Conservation (phyloP, 75 land plant species). For the Pinus taeda region DNA sequence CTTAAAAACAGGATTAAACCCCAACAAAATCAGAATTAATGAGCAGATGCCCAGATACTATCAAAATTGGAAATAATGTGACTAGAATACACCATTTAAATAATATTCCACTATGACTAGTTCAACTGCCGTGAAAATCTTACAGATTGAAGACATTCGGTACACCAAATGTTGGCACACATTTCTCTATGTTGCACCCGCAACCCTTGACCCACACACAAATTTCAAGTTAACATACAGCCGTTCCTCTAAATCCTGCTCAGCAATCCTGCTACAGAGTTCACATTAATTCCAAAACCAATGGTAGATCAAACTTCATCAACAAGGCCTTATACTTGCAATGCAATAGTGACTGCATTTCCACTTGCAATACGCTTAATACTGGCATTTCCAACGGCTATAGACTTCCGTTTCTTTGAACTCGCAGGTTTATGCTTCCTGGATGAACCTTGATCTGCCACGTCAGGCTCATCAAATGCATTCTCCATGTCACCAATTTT, state of each 20-base stretch:
- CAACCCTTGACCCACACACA: background rate
- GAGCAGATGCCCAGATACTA: background rate
- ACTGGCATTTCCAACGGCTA: background rate
- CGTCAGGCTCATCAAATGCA: background rate
- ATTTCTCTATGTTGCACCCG: background rate
- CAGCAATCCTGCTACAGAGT: background rate
- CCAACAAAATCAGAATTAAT: background rate
- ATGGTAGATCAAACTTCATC: background rate
- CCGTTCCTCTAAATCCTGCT: background rate
- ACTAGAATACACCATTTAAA: background rate
- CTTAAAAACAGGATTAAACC: background rate
- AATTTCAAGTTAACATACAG: background rate
- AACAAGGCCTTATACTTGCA: background rate
- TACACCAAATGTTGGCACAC: background rate
- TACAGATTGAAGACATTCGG: background rate
- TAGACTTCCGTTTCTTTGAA: slow-evolving; percentile 8
- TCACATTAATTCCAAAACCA: background rate
- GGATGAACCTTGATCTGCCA: slow-evolving; percentile 9
- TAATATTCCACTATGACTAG: background rate
- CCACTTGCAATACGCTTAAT: background rate
- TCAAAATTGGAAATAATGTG: background rate
- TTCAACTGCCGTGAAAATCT: background rate
- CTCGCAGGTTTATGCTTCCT: slow-evolving; percentile 40
- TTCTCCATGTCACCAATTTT: slow-evolving; percentile 6
- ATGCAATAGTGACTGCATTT: slow-evolving; percentile 2